phyloP scores from a whole-genome alignment of 2,329 filamentous ascomycete genomes.

The Trichoderma atrobrunneum region DNA sequence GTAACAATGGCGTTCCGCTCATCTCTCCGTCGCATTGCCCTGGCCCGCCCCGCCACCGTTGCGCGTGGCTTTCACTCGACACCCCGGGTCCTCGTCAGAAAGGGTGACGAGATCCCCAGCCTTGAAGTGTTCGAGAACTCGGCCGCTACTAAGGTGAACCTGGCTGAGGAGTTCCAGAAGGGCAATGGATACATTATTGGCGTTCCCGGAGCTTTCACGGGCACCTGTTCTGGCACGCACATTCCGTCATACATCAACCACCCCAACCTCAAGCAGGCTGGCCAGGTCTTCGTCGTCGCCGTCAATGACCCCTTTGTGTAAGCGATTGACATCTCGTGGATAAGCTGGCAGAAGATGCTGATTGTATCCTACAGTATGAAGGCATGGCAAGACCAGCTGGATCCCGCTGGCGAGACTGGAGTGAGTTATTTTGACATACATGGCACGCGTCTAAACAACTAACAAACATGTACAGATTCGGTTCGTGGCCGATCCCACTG shows the following conservation, averaged over 20 bases:
- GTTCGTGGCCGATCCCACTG: constrained; percentile 80
- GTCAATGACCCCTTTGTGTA: constrained; percentile 97
- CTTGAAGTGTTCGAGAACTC: constrained; percentile 77
- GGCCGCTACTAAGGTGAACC: constrained; percentile 88
- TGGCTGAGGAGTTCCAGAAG: constrained; percentile 69
- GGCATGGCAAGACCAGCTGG: constrained; percentile 77
- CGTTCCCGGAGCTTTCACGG: constrained; percentile 74
- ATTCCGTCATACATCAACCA: constrained; percentile 85
- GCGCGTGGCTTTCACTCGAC: constrained; percentile 61
- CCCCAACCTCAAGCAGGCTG: constrained; percentile 72
- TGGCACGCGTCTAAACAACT: neutral
- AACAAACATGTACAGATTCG: constrained; percentile 60
- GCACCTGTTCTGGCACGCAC: constrained; percentile 61
- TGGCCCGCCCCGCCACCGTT: constrained; percentile 30
- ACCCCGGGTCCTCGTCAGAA: constrained; percentile 62
- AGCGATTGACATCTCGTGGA: constrained; percentile 35
- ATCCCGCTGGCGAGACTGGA: constrained; percentile 70
- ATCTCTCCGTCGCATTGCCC: constrained; percentile 34
- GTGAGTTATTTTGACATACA: constrained; percentile 53
- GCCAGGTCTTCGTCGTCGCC: constrained; percentile 82
- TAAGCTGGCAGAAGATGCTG: neutral
- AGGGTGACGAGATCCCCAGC: constrained; percentile 75
- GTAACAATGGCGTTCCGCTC: constrained; percentile 38
- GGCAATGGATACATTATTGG: constrained; percentile 81
- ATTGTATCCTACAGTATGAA: constrained; percentile 64